Evolutionary conservation across 192 early-diverging fungal species (phyloP).

Genomic region (Gaertneriomyces sp.): DNA sequence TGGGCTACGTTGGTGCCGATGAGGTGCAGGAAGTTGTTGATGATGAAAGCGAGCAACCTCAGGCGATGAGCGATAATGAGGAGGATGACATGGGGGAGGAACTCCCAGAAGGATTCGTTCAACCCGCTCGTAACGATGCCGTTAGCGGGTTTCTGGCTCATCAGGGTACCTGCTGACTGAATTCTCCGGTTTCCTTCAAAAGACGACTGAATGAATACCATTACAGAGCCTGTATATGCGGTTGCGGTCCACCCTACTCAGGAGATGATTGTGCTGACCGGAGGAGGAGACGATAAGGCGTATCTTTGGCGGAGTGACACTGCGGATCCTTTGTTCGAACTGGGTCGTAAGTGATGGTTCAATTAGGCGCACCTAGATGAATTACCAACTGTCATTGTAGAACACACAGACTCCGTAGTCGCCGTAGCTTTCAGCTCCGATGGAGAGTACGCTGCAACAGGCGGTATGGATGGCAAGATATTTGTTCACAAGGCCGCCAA

Average conservation of each 20-base stretch:
- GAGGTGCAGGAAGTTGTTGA: no score
- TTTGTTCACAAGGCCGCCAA: conserved; percentile 64
- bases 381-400: conserved; percentile 25
- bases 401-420: conserved; percentile 83
- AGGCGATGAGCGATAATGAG: no score
- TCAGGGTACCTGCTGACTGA: no score
- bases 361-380: conserved; percentile 6
- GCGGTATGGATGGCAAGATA: conserved; percentile 95
- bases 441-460: conserved; percentile 81
- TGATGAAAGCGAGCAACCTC: no score
- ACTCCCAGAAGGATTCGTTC: no score
- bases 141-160: no score
- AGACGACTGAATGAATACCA: neutral
- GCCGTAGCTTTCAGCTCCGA: conserved; percentile 76
- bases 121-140: no score
- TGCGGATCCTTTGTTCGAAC: conserved; percentile 69
- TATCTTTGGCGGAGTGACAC: conserved; percentile 85
- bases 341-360: conserved; percentile 47
- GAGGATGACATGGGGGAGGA: no score
- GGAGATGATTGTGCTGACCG: conserved; percentile 65
- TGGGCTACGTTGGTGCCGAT: no score
- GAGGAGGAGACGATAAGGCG: conserved; percentile 90
- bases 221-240: conserved; percentile 78
- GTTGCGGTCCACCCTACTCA: conserved; percentile 76
- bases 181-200: no score